A percentile compares a stretch with the other conserved stretches of the same genome.
These are phyloP conservation scores for Cymbopogon citratus DNA, from an alignment of 176 grass and related monocot genomes.

Conservation along the genomic window DNA sequence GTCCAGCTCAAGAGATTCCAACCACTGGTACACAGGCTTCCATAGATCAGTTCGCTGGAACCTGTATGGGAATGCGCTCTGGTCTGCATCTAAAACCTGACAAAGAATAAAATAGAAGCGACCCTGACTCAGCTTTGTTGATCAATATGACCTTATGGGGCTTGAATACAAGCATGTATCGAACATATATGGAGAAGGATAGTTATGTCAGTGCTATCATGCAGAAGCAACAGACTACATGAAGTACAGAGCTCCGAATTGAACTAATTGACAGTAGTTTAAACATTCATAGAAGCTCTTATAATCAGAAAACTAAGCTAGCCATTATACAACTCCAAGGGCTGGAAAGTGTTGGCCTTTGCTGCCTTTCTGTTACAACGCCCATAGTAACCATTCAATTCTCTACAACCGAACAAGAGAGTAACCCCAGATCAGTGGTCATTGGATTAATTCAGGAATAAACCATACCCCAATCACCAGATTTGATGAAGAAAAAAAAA, in stretches of 20 bases:
- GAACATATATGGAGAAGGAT: background rate
- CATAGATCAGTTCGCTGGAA: conserved; percentile 93
- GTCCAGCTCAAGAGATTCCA: conserved; percentile 79
- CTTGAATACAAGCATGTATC: background rate
- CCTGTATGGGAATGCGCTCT: conserved; percentile 76
- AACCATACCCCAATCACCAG: background rate
- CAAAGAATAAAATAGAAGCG: conserved; percentile 12
- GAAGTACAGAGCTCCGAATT: background rate
- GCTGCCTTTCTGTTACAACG: conserved; percentile 8
- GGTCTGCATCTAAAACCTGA: conserved; percentile 58
- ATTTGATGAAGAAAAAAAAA: background rate
- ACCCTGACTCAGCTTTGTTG: background rate
- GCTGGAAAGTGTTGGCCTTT: background rate
- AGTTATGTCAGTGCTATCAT: background rate
- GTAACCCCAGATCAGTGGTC: background rate
- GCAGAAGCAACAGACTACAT: background rate
- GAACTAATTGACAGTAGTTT: background rate
- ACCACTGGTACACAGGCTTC: conserved; percentile 84
- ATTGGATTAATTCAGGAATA: background rate
- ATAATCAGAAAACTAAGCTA: background rate
- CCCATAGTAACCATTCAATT: background rate
- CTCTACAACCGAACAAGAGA: background rate
- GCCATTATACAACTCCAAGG: background rate
- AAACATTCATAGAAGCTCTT: background rate
- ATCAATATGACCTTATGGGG: background rate